Base-by-base conservation (phyloP, 495 filamentous ascomycete genomes). In the Neurospora discreta region DNA sequence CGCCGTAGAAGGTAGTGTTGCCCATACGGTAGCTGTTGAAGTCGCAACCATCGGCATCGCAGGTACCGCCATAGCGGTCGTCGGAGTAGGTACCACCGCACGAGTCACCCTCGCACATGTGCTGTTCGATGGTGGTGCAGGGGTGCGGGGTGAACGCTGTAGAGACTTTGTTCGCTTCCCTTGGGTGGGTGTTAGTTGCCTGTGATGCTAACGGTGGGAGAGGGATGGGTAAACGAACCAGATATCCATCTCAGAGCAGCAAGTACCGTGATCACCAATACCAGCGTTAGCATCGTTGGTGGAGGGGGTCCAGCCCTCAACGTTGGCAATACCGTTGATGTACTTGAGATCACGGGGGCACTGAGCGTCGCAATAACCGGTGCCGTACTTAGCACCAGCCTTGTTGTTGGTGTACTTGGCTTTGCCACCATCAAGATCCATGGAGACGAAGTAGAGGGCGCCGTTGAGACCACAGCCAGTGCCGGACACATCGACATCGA, bases 21-120 rank as follows among this genome's bases (percentile, higher is more conserved):
- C 90, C 90, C 82, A 87, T 82, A 74, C 87, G 87, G 86, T 89
- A 93, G 18, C 87, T 81, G 88, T 94, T 94, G 87, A 90, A 92
- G 78, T 92, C 91, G 80, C 91, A 94, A 52, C 84, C 84, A 77
- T 86, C 89, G 73, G 91, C 88, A 77, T 94, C 92, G 78, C 91
- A 94, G 70, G 87, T 85, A 68, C 86, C 89, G 71, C 77, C 79
- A 76, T 85, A 87, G 74, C 85, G 80, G 79, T 83, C 79, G 36
- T 73, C 72, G 69, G 80, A 82, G 79, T 85, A 85, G 60, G 84
- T 86, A 67, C 85, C 85, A 71, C 85, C 85, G 75, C 85, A 87
- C 3, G 39, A 68, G 71, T 82, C 76, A n/a, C 77, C 82, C 36
- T 80, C 78, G 82, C 91, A 93, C 74, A 86, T 83, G 72, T 73